Conservation (phyloP, 345 rosid genomes). For the Lepidium sativum region DNA sequence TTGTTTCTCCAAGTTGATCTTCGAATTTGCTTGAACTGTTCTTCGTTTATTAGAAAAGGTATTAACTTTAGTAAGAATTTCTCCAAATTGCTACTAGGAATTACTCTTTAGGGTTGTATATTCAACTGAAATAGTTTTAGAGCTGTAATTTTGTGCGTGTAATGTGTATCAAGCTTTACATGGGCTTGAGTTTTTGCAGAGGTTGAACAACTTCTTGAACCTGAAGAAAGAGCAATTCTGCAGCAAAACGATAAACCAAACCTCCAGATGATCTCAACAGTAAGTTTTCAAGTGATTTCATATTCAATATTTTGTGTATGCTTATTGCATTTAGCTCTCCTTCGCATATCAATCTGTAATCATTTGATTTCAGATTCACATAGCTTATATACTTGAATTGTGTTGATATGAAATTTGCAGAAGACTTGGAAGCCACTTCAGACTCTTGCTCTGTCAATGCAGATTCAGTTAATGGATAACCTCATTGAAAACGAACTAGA, state of each 20-base stretch:
- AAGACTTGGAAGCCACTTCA: constrained; percentile 87
- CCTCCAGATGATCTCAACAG: constrained; percentile 34
- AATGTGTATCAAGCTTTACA: background rate
- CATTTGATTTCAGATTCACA: background rate
- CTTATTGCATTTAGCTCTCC: background rate
- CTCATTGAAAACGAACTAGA: constrained; percentile 57
- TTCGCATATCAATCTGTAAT: background rate
- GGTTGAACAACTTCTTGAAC: constrained; percentile 61
- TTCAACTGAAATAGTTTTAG: background rate
- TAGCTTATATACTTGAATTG: constrained; percentile 3
- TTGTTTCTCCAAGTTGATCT: background rate
- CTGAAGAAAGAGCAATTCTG: constrained; percentile 65
- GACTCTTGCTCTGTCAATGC: constrained; percentile 65
- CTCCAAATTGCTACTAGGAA: background rate
- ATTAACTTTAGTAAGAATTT: background rate
- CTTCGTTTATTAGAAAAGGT: background rate
- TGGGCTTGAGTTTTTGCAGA: constrained; percentile 36
- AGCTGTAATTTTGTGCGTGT: background rate
- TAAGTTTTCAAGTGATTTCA: constrained; percentile 6
- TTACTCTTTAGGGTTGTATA: background rate
- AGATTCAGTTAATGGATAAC: constrained; percentile 59
- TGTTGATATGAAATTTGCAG: constrained; percentile 31
- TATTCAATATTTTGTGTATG: background rate
- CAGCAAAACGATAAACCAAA: constrained; percentile 58
- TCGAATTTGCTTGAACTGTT: background rate